These are phyloP conservation scores for Arabis alpina DNA, from an alignment of 345 rosid species.

Conservation along the genomic window DNA sequence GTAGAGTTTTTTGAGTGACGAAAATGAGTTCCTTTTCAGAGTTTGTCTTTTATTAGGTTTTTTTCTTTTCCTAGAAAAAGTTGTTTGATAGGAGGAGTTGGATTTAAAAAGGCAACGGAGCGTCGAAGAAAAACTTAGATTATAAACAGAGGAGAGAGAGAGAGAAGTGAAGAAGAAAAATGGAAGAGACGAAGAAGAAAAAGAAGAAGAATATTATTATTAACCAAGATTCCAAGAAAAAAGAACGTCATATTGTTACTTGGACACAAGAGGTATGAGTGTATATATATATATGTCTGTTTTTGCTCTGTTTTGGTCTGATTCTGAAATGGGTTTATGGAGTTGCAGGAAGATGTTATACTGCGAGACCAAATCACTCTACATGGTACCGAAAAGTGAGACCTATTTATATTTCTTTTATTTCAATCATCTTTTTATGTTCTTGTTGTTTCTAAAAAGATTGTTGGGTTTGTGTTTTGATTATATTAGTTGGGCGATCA, in stretches of 20 bases:
- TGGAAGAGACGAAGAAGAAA: conserved; percentile 60
- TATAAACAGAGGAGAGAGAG: conserved; percentile 18
- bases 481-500: conserved; percentile 79
- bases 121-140: conserved; percentile 44
- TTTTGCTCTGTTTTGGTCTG: conserved; percentile 33
- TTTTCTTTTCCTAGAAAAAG: conserved; percentile 29
- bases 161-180: conserved; percentile 21
- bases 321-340: conserved; percentile 39
- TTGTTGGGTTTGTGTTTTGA: conserved; percentile 21
- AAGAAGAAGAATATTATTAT: conserved; percentile 51
- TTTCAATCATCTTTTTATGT: conserved; percentile 12
- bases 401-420: background rate
- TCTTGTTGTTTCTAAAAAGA: conserved; percentile 7
- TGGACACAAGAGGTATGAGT: conserved; percentile 72
- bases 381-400: conserved; percentile 94
- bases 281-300: conserved; percentile 10
- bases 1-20: conserved; percentile 29
- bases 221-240: conserved; percentile 73
- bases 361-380: conserved; percentile 78
- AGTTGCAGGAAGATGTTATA: conserved; percentile 85
- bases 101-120: conserved; percentile 59
- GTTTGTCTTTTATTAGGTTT: conserved; percentile 39
- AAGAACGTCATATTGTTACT: conserved; percentile 83
- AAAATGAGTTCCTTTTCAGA: conserved; percentile 47
- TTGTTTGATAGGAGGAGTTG: conserved; percentile 29